Evolutionary conservation across 345 rosid species (phyloP).

Genomic region (Hibiscus tridactylites): DNA sequence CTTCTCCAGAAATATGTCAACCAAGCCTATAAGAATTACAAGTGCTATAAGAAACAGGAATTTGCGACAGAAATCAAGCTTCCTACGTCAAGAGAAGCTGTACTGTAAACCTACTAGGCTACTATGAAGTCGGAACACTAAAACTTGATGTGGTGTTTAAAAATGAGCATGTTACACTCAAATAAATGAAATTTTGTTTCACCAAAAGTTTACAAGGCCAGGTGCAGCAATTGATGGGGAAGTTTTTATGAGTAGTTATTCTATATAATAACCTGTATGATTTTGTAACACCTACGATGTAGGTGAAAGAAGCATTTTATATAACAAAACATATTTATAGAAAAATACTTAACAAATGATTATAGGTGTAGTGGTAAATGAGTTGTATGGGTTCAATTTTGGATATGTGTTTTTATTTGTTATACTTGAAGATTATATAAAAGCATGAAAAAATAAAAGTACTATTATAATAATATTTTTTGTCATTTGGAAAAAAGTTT

Average conservation of each 20-base stretch:
- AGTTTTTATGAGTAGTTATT: not conserved
- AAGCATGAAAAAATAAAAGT: too few relatives aligned
- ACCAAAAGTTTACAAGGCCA: not conserved
- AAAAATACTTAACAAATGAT: too few relatives aligned
- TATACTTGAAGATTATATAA: too few relatives aligned
- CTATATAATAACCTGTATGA: too few relatives aligned
- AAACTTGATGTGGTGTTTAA: not conserved
- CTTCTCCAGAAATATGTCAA: conserved; percentile 76
- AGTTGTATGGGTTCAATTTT: too few relatives aligned
- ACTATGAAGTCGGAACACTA: not conserved
- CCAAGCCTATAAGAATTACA: conserved; percentile 57
- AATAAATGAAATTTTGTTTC: not conserved
- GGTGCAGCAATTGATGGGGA: not conserved
- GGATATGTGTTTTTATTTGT: too few relatives aligned
- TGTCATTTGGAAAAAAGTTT: too few relatives aligned
- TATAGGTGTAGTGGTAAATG: too few relatives aligned
- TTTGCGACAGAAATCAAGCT: not conserved
- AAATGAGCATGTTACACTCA: not conserved
- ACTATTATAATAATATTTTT: too few relatives aligned
- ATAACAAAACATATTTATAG: too few relatives aligned
- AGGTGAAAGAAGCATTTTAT: too few relatives aligned
- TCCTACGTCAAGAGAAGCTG: not conserved
- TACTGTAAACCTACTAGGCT: not conserved
- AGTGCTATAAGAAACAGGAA: not conserved
- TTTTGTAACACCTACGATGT: too few relatives aligned